Percentiles rank a stretch among this genome's conserved stretches.
These are phyloP conservation scores for Starmerella geochares DNA, from an alignment of 805 yeast genomes.

Conservation along the genomic window DNA sequence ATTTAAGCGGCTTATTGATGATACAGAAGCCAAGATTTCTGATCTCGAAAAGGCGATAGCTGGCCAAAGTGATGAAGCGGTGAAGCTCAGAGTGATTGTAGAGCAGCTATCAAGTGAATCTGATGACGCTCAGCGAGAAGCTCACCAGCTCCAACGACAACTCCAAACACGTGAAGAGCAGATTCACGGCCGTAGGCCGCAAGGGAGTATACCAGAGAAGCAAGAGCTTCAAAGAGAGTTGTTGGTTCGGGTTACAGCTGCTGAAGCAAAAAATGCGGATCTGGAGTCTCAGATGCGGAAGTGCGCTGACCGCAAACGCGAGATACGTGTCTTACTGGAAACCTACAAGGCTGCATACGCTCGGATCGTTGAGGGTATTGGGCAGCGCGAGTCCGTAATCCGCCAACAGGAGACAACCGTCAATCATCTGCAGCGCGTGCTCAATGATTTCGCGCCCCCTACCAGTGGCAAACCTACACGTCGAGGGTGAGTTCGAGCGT, in stretches of 20 bases:
- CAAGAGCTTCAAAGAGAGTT: neutral
- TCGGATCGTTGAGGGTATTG: neutral
- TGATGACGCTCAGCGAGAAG: neutral
- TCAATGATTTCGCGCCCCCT: neutral
- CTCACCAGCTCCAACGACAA: neutral
- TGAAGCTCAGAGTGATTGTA: neutral
- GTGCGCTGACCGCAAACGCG: constrained; percentile 5
- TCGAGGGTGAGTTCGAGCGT: too few relatives aligned
- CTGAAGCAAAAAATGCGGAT: neutral
- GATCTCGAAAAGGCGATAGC: neutral
- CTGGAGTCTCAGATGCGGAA: neutral
- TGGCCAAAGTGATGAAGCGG: neutral
- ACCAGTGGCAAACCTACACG: neutral
- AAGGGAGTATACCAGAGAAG: neutral
- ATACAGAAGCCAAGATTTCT: neutral
- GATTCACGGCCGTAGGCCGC: neutral
- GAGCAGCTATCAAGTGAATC: neutral
- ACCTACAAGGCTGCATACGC: constrained; percentile 4
- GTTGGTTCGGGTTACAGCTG: neutral
- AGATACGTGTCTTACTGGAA: constrained; percentile 4
- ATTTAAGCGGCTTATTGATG: neutral
- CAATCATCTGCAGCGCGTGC: neutral
- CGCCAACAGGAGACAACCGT: constrained; percentile 2
- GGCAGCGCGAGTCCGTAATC: neutral
- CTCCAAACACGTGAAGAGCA: neutral